A percentile compares a stretch with the other conserved stretches of the same genome.
These are phyloP conservation scores for Yarrowia sp. DNA, from an alignment of 805 yeast genomes.

Conservation along the genomic window DNA sequence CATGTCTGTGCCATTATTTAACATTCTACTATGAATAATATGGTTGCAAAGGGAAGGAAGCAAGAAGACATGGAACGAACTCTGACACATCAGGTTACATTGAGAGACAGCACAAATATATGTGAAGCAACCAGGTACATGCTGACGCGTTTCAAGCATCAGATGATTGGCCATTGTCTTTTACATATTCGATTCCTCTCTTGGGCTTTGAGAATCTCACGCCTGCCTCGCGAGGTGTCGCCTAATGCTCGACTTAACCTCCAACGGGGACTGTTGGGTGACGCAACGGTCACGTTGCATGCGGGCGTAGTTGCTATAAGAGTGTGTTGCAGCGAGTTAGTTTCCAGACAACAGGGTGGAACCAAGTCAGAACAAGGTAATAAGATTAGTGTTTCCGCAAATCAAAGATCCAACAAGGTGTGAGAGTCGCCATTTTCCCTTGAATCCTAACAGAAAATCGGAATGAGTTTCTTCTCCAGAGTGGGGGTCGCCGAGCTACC, in stretches of 20 bases:
- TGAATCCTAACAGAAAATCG: neutral
- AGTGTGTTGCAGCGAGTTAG: conserved; percentile 22
- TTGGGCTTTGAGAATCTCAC: too few relatives aligned
- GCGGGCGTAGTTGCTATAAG: conserved; percentile 30
- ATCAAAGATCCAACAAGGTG: conserved; percentile 1
- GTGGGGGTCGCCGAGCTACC: conserved; percentile 1
- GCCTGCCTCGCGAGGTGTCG: too few relatives aligned
- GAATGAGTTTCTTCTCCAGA: conserved; percentile 1
- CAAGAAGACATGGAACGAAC: conserved; percentile 1
- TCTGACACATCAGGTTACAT: neutral
- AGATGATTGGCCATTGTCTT: neutral
- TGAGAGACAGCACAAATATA: too few relatives aligned
- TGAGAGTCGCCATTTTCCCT: conserved; percentile 2
- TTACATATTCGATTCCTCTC: too few relatives aligned
- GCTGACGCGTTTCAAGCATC: neutral
- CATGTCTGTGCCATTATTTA: neutral
- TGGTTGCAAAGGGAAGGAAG: conserved; percentile 3
- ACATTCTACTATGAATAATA: neutral
- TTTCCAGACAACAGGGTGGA: conserved; percentile 13
- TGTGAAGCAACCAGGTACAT: too few relatives aligned
- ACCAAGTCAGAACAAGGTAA: neutral
- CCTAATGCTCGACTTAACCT: conserved; percentile 7
- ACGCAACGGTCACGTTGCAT: conserved; percentile 35
- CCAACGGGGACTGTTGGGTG: conserved; percentile 22
- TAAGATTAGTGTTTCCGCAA: conserved; percentile 22